Evolutionary conservation across 2,329 filamentous ascomycete genomes (phyloP), one percentile per base, ranked within the genome.

Genomic region (Sporothrix humicola): DNA sequence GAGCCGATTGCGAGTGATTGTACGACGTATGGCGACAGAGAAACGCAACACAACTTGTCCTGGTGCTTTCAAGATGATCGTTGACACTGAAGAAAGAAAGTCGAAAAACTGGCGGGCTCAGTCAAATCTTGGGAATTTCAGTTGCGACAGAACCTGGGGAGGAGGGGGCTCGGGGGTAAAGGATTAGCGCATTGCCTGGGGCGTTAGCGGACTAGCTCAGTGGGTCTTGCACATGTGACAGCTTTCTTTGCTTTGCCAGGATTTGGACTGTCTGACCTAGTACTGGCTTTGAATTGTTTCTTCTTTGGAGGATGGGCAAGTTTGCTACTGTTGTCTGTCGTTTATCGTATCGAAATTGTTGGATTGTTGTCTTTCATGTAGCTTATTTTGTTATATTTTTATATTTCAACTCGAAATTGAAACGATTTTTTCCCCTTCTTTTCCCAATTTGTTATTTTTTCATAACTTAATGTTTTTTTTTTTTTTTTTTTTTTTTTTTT

Each of bases 191-290:
- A 13, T 23, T 31, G 56, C 23, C 56, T 58, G 20, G 31, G 56
- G 56, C 56, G 56, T 15, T 23, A 31, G 23, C 23, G 56, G 6
- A 23, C 56, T 58, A 58, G 23, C 23, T 23, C 56, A 58, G 56
- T 58, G 56, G 56, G 56, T 58, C 56, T 31, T 8, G 52, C n/a
- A 20, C 52, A 54, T 54, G 52, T 54, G 52, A 54, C 52, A 20
- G 15, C 13, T 15, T n/a, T 54, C 50, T 17, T 54, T 54, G n/a
- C 52, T 8, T 20, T 6, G 52, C 31, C 31, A 3, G 31, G 31
- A 37, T 37, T 37, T 37, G 31, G 31, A 37, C 31, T 7, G 4
- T 37, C 31, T 37, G 31, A 37, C 5, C 31, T 2, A 37, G 31
- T 7, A 37, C 31, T 37, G 31, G 3, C 4, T 7, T 37, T 54